Conservation (phyloP, 2,329 filamentous ascomycete genomes). For the Aspergillus floridensis region DNA sequence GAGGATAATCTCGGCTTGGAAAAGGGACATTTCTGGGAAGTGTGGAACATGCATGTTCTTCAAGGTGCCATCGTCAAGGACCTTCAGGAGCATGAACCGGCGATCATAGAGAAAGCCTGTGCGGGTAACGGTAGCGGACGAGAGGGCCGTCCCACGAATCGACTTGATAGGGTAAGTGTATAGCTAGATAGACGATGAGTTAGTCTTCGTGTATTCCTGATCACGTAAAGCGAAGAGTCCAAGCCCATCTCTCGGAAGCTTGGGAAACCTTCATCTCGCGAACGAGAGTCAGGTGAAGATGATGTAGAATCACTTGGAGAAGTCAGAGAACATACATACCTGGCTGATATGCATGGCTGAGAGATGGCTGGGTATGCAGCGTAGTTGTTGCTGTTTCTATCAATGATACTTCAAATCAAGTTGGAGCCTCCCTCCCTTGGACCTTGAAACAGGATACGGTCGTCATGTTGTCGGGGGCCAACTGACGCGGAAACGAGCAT, state of each 20-base stretch:
- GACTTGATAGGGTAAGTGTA: constrained; percentile 74
- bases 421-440: neutral
- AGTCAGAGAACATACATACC: constrained; percentile 19
- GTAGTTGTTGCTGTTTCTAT: constrained; percentile 10
- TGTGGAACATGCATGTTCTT: constrained; percentile 60
- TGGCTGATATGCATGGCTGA: constrained; percentile 40
- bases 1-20: constrained; percentile 56
- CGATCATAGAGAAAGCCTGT: constrained; percentile 66
- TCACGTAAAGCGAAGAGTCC: neutral
- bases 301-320: too few relatives aligned
- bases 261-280: too few relatives aligned
- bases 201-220: too few relatives aligned
- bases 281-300: too few relatives aligned
- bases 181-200: constrained; percentile 44
- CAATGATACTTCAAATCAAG: too few relatives aligned
- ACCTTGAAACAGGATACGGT: neutral
- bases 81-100: constrained; percentile 66
- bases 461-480: neutral
- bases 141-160: constrained; percentile 60
- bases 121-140: constrained; percentile 54
- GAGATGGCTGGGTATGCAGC: constrained; percentile 9
- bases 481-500: neutral
- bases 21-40: constrained; percentile 62
- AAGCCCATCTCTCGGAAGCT: too few relatives aligned
- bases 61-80: constrained; percentile 37